These are phyloP conservation scores for Isabelozyma gotoi DNA, from an alignment of 805 yeast species.

Conservation along the genomic window DNA sequence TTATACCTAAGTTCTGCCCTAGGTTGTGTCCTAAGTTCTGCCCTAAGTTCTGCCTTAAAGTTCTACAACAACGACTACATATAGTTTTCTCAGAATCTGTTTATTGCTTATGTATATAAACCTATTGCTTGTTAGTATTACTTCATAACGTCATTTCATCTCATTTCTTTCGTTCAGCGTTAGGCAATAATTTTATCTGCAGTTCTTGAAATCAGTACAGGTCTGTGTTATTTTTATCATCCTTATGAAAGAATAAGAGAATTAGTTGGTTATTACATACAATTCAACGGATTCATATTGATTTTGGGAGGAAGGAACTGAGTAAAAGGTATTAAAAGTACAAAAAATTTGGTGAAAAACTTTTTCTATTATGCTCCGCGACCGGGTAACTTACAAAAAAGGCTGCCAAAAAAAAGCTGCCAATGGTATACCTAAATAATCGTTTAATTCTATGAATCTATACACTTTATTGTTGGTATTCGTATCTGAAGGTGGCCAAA, in stretches of 20 bases:
- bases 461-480: background rate
- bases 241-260: conserved; percentile 7
- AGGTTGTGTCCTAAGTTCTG: too few species aligned
- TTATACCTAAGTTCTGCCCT: too few species aligned
- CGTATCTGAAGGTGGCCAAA: conserved; percentile 39
- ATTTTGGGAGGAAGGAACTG: too few species aligned
- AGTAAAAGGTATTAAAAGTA: too few species aligned
- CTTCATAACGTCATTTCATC: background rate
- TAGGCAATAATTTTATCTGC: conserved; percentile 37
- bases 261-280: background rate
- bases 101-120: background rate
- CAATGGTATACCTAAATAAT: too few species aligned
- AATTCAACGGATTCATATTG: too few species aligned
- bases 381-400: background rate
- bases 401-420: background rate
- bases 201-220: conserved; percentile 48
- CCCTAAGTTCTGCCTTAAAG: too few species aligned
- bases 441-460: too few species aligned
- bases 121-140: background rate
- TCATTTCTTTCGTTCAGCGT: conserved; percentile 6
- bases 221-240: conserved; percentile 51
- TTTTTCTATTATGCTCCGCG: background rate
- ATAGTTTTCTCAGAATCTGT: background rate
- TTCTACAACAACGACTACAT: too few species aligned
- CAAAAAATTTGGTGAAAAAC: background rate